Conservation (phyloP, 768 basidiomycete species). For the Tricholoma saponaceum region DNA sequence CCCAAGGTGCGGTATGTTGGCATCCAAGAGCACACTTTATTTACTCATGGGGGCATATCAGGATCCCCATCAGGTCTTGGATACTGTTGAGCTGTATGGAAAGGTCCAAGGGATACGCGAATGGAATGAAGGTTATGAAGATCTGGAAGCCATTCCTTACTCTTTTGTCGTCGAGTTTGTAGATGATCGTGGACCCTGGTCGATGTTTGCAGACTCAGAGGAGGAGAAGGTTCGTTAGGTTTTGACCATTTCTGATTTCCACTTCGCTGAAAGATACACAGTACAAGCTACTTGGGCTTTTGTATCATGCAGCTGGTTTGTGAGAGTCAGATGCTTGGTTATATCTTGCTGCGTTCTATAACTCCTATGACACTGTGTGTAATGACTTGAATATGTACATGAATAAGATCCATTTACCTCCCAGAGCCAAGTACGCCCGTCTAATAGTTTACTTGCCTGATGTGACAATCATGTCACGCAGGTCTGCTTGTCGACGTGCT, state of each 20-base stretch:
- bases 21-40: constrained; percentile 2
- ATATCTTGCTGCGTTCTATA: neutral
- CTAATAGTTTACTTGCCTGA: constrained; percentile 1
- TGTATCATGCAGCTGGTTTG: constrained; percentile 41
- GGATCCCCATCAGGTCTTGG: constrained; percentile 36
- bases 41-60: constrained; percentile 11
- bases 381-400: neutral
- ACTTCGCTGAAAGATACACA: constrained; percentile 16
- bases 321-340: constrained; percentile 12
- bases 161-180: constrained; percentile 66
- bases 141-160: constrained; percentile 58
- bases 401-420: neutral
- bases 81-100: constrained; percentile 44
- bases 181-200: constrained; percentile 45
- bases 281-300: constrained; percentile 44
- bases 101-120: constrained; percentile 47
- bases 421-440: neutral
- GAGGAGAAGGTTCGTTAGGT: constrained; percentile 50
- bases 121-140: constrained; percentile 67
- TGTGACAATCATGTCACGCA: constrained; percentile 11
- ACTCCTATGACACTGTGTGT: constrained; percentile 1
- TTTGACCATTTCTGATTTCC: neutral
- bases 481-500: constrained; percentile 12
- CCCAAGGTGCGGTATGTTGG: constrained; percentile 36
- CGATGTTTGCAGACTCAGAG: constrained; percentile 58